Percentiles rank a stretch among this genome's conserved stretches.
These are phyloP conservation scores for Wickerhamiella kurtzmanii DNA, from an alignment of 805 yeast species.

Conservation along the genomic window DNA sequence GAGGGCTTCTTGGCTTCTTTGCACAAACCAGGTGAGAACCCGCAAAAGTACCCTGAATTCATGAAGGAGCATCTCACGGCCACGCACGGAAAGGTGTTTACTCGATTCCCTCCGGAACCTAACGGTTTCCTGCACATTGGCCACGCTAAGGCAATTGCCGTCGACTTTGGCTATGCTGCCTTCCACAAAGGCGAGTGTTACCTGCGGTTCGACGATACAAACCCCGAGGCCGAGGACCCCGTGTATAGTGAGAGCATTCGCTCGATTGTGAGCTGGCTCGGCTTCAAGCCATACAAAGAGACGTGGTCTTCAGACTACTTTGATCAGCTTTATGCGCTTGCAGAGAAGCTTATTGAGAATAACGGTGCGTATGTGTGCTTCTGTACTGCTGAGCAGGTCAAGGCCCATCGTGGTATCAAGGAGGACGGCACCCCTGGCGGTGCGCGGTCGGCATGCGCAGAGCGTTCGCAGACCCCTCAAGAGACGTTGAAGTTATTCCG, in stretches of 20 bases:
- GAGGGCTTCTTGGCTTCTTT: constrained; percentile 94
- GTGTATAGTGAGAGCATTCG: constrained; percentile 71
- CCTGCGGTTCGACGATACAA: constrained; percentile 91
- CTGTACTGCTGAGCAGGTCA: constrained; percentile 84
- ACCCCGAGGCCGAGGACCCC: constrained; percentile 98
- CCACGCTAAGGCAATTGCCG: constrained; percentile 95
- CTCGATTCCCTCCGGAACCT: constrained; percentile 98
- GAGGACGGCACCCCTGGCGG: constrained; percentile 93
- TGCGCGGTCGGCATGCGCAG: constrained; percentile 68
- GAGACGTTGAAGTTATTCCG: constrained; percentile 71
- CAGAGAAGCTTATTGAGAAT: constrained; percentile 59
- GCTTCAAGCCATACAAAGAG: constrained; percentile 84
- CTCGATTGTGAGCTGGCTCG: constrained; percentile 85
- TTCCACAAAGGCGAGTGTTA: constrained; percentile 77
- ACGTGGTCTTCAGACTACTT: constrained; percentile 95
- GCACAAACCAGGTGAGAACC: constrained; percentile 91
- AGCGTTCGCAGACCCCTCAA: constrained; percentile 59
- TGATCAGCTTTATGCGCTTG: constrained; percentile 74
- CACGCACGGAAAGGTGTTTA: constrained; percentile 71
- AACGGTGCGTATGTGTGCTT: constrained; percentile 86
- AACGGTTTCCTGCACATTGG: constrained; percentile 96
- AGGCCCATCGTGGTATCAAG: constrained; percentile 76
- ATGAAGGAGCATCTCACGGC: constrained; percentile 66
- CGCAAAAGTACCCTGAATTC: constrained; percentile 76
- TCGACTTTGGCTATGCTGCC: constrained; percentile 93